Evolutionary conservation across 768 basidiomycete species (phyloP), one percentile per base, ranked within the genome.

Genomic region (Hortiboletus flavorubellus): DNA sequence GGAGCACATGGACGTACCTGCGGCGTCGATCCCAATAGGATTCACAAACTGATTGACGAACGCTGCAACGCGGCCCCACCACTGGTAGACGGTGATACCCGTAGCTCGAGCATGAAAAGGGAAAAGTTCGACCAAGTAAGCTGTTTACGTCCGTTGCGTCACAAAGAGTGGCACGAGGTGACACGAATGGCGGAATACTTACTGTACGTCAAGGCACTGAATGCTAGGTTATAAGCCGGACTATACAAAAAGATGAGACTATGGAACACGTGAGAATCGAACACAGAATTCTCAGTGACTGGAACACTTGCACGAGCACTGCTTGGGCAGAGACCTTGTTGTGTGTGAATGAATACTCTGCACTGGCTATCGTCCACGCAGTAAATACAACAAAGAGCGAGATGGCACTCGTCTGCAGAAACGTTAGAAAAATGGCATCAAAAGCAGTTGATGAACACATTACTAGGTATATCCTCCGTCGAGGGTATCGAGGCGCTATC

Each of bases 301-400:
- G 4, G 11, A 23, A 23, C 15, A 46, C 56, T 29, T 21, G 59
- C 54, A 3, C 35, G 15, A 55, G 50, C 16, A 50, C 60, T 11
- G 43, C 26, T 26, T 26, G 26, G 5, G 26, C 26, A 26, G 26
- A 26, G 26, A 26, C 26, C 26, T 26, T 26, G 26, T 23, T 40
- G n/a, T 55, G 49, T 34, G 44, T 59, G 12, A 33, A 18, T 1
- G 57, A 45, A 50, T 61, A 59, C 14, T 59, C 54, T n/a, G 54
- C 54, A 16, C 30, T 55, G 40, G 57, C 57, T 35, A 53, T 12
- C 5, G 57, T 61, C 54, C 54, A 61, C 7, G 57, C 50, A 31
- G 37, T 40, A 21, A 61, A 55, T 26, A 26, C 26, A 26, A 26
- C 26, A 26, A 26, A 26, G 26, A 26, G 26, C 3, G 26, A 26